These are phyloP conservation scores for Cryptococcus sp. DNA, from an alignment of 1,284 basidiomycete genomes.

Conservation along the genomic window DNA sequence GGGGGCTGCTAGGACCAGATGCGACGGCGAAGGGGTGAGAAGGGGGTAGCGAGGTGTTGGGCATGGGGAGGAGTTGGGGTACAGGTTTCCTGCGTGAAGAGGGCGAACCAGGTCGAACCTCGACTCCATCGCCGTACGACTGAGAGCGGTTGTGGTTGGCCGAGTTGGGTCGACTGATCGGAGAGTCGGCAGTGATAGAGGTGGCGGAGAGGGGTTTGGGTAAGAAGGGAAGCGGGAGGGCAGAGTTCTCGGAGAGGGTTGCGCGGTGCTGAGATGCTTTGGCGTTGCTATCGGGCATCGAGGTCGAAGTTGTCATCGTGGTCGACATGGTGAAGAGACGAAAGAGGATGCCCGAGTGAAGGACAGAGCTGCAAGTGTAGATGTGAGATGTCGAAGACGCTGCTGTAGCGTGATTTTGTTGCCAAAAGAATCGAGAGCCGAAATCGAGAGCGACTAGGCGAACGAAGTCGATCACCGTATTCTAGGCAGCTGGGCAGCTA, in stretches of 20 bases:
- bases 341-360: no score
- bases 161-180: background rate
- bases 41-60: slow-evolving; percentile 1
- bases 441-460: no score
- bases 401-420: no score
- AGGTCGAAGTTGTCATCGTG: no score
- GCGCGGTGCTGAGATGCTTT: background rate
- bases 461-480: no score
- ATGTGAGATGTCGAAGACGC: no score
- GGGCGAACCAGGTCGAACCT: background rate
- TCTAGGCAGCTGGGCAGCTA: no score
- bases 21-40: slow-evolving; percentile 10
- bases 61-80: background rate
- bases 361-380: no score
- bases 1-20: background rate
- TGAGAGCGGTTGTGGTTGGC: background rate
- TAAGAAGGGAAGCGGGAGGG: slow-evolving; percentile 3
- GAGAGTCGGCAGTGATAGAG: background rate
- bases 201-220: background rate
- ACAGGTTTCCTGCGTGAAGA: slow-evolving; percentile 1
- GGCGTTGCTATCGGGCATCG: no score
- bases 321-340: no score
- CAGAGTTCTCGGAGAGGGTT: background rate
- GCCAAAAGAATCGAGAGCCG: no score
- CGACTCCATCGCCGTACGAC: background rate